Evolutionary conservation across 768 basidiomycete genomes (phyloP).

Genomic region (Pleurotus tuber-regium): DNA sequence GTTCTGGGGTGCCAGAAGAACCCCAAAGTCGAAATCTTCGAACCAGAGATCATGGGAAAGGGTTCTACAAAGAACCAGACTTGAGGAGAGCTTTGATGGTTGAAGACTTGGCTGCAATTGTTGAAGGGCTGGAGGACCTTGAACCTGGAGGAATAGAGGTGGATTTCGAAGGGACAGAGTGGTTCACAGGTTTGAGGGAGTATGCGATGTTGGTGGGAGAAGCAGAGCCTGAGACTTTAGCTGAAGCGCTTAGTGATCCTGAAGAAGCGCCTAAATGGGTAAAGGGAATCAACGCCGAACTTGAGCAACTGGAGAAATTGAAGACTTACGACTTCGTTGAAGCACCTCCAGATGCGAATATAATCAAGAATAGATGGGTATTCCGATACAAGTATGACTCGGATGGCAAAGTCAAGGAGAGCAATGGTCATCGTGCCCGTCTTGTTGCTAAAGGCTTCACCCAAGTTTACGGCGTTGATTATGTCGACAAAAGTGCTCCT

Average conservation of each 20-base stretch:
- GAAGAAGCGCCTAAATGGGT: constrained; percentile 9
- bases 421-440: not conserved
- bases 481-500: constrained; percentile 12
- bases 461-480: not conserved
- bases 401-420: not conserved
- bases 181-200: not conserved
- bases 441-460: not conserved
- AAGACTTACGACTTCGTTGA: not conserved
- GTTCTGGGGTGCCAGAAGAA: not conserved
- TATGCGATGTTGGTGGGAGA: not conserved
- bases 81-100: not conserved
- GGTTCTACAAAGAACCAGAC: constrained; percentile 3
- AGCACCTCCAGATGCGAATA: not conserved
- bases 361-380: not conserved
- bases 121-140: not conserved
- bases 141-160: not conserved
- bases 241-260: not conserved
- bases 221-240: not conserved
- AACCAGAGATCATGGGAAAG: not conserved
- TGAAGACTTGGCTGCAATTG: not conserved
- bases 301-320: not conserved
- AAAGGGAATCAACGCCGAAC: not conserved
- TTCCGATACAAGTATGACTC: not conserved
- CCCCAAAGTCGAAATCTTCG: not conserved
- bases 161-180: not conserved